Conservation (phyloP, 2,329 filamentous ascomycete genomes). For the Chaetothyriales sp. region DNA sequence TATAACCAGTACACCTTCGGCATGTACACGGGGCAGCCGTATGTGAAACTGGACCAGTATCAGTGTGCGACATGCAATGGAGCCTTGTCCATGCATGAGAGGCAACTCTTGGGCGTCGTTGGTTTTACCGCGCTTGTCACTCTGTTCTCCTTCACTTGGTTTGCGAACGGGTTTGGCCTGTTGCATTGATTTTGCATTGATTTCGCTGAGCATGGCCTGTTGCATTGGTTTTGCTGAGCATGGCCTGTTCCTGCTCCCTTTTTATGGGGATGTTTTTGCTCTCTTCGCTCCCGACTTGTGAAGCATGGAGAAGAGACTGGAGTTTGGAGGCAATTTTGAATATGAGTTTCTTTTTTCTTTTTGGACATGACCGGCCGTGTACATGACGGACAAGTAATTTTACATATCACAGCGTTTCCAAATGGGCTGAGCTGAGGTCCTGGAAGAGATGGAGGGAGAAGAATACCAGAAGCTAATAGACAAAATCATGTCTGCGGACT, state of each 20-base stretch:
- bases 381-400: conserved; percentile 5
- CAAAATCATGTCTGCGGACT: background rate
- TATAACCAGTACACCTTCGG: conserved; percentile 42
- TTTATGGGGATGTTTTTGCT: background rate
- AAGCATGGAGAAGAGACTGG: conserved; percentile 1
- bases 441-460: background rate
- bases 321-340: background rate
- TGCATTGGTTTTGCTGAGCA: background rate
- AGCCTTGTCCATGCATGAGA: conserved; percentile 38
- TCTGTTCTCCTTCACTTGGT: conserved; percentile 42
- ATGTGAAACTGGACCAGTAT: conserved; percentile 28
- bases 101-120: conserved; percentile 40
- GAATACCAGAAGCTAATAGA: background rate
- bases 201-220: background rate
- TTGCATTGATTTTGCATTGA: conserved; percentile 7
- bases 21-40: conserved; percentile 41
- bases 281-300: conserved; percentile 2
- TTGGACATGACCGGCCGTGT: conserved; percentile 3
- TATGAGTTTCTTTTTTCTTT: background rate
- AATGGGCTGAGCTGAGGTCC: background rate
- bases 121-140: conserved; percentile 42
- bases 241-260: background rate
- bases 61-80: conserved; percentile 41
- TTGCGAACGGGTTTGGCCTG: conserved; percentile 28
- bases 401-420: background rate